Percentiles rank a stretch among this genome's conserved stretches.
These are phyloP conservation scores for Fusarium nurragi DNA, from an alignment of 2,329 filamentous ascomycete genomes.

Conservation along the genomic window DNA sequence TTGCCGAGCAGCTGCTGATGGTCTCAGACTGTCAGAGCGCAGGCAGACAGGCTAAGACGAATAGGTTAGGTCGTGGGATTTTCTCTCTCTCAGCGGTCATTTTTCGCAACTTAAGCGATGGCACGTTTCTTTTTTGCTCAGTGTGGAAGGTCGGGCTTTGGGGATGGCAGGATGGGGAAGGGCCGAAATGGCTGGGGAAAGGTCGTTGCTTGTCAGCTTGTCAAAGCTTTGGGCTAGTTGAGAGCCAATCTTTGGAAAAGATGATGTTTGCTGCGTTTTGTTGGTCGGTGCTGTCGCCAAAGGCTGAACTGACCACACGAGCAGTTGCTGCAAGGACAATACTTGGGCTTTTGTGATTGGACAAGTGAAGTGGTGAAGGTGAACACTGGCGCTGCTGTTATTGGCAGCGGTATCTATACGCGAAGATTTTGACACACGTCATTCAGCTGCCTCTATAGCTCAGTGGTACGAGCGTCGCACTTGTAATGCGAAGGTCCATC, in stretches of 20 bases:
- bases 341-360: neutral
- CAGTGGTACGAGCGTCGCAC: constrained; percentile 34
- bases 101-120: neutral
- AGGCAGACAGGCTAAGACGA: constrained; percentile 11
- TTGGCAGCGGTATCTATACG: neutral
- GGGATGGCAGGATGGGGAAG: too few species aligned
- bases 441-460: constrained; percentile 26
- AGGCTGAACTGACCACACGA: constrained; percentile 4
- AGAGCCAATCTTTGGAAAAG: neutral
- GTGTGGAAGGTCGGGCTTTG: too few species aligned
- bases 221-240: neutral
- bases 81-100: neutral
- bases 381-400: too few species aligned
- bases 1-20: constrained; percentile 22
- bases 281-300: neutral
- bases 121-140: neutral
- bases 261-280: neutral
- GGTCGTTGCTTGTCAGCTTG: neutral
- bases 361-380: neutral
- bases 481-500: constrained; percentile 34
- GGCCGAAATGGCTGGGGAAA: constrained; percentile 1
- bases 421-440: fast-evolving
- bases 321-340: neutral
- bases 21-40: neutral
- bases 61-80: constrained; percentile 16